Conservation (phyloP, 306 rosid genomes). For the Gynostemma pentaphyllum region DNA sequence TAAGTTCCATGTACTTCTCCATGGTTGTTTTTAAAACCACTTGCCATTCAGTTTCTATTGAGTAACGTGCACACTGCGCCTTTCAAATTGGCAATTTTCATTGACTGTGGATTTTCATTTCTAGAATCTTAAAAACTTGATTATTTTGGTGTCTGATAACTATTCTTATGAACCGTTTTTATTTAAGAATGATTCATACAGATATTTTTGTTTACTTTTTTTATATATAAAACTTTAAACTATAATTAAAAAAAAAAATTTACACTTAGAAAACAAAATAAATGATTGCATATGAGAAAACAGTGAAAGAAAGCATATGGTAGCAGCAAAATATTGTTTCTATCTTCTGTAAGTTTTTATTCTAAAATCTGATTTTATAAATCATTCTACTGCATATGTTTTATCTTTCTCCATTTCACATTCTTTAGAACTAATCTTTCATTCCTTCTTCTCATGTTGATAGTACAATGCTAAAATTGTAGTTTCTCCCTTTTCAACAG, state of each 20-base stretch:
- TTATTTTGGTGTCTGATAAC: background rate
- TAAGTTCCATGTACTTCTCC: background rate
- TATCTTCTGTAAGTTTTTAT: background rate
- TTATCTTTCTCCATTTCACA: too few species aligned
- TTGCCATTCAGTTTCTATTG: background rate
- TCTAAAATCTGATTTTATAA: background rate
- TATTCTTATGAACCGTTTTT: background rate
- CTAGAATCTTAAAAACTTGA: background rate
- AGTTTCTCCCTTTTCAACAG: slow-evolving; percentile 30
- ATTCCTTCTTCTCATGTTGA: background rate
- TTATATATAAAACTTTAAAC: too few species aligned
- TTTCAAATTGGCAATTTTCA: background rate
- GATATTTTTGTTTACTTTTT: too few species aligned
- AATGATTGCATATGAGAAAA: too few species aligned
- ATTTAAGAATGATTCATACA: background rate
- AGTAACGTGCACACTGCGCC: background rate
- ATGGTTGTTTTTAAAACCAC: too few species aligned
- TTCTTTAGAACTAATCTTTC: too few species aligned
- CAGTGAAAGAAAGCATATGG: background rate
- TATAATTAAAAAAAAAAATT: too few species aligned
- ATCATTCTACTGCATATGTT: background rate
- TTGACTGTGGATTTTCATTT: background rate
- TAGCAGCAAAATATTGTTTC: background rate
- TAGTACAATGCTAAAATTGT: background rate
- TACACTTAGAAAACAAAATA: too few species aligned